Conservation (phyloP, 1,284 basidiomycete genomes). For the Exobasidium cylindrosporum region DNA sequence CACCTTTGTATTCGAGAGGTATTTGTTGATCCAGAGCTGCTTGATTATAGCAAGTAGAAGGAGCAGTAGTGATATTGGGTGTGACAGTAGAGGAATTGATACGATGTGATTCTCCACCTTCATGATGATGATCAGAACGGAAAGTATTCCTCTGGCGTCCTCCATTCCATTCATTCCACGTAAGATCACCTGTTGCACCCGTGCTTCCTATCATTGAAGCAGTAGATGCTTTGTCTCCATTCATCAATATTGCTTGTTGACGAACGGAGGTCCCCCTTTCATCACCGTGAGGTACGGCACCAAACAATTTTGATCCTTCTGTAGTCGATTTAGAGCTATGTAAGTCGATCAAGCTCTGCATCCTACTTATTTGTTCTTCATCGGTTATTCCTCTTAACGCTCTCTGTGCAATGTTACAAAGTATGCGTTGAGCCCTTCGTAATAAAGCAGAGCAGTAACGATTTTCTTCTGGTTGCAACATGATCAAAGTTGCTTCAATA, state of each 20-base stretch:
- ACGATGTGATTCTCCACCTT: too few relatives aligned
- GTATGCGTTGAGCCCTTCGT: conserved; percentile 11
- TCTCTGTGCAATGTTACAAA: conserved; percentile 8
- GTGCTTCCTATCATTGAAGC: not conserved
- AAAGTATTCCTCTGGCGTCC: too few relatives aligned
- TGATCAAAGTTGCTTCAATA: conserved; percentile 37
- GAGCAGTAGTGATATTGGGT: not conserved
- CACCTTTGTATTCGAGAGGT: not conserved
- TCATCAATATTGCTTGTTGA: not conserved
- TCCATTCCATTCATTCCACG: too few relatives aligned
- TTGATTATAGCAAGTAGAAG: not conserved
- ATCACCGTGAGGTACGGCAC: too few relatives aligned
- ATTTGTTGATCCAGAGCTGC: not conserved
- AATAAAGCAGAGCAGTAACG: conserved; percentile 10
- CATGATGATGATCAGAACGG: too few relatives aligned
- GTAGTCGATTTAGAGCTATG: not conserved
- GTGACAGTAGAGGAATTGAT: not conserved
- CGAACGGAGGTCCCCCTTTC: not conserved
- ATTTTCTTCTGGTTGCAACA: conserved; percentile 8
- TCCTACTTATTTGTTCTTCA: not conserved
- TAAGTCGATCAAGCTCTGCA: not conserved
- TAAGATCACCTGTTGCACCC: not conserved
- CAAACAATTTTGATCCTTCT: conserved; percentile 2
- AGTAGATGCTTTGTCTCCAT: not conserved
- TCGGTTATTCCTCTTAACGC: conserved; percentile 15